phyloP scores from a whole-genome alignment of 2,329 filamentous ascomycete species.

The Sclerotinia minor region DNA sequence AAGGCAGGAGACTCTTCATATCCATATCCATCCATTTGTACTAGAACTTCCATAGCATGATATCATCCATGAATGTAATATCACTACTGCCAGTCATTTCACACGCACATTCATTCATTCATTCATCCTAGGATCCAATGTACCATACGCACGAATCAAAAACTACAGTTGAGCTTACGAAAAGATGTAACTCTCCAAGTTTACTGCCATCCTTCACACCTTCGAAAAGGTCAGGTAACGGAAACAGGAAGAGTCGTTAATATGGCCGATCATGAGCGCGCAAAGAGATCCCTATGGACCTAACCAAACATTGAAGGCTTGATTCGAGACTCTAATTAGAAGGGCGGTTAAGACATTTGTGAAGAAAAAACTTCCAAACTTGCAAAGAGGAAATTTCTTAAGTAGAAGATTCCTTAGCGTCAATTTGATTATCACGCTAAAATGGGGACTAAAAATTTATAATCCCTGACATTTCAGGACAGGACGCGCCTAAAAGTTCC shows the following conservation, averaged over 20 bases:
- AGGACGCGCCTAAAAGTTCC: constrained; percentile 3
- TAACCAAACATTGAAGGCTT: constrained; percentile 92
- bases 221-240: constrained; percentile 59
- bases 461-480: constrained; percentile 13
- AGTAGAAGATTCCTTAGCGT: constrained; percentile 25
- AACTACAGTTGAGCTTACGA: background rate
- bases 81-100: background rate
- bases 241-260: constrained; percentile 70
- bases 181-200: constrained; percentile 50
- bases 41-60: background rate
- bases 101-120: background rate
- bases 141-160: background rate
- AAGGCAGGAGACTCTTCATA: background rate
- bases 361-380: constrained; percentile 25
- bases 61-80: background rate
- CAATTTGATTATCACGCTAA: constrained; percentile 14
- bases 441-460: background rate
- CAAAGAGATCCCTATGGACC: constrained; percentile 74
- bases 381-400: constrained; percentile 23
- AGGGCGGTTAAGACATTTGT: constrained; percentile 75
- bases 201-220: constrained; percentile 55
- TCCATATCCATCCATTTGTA: background rate
- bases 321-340: constrained; percentile 99
- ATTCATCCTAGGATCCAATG: background rate
- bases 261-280: constrained; percentile 99